Base-by-base conservation (phyloP, 352 stramenopile genomes). In the Plasmopara muralis region DNA sequence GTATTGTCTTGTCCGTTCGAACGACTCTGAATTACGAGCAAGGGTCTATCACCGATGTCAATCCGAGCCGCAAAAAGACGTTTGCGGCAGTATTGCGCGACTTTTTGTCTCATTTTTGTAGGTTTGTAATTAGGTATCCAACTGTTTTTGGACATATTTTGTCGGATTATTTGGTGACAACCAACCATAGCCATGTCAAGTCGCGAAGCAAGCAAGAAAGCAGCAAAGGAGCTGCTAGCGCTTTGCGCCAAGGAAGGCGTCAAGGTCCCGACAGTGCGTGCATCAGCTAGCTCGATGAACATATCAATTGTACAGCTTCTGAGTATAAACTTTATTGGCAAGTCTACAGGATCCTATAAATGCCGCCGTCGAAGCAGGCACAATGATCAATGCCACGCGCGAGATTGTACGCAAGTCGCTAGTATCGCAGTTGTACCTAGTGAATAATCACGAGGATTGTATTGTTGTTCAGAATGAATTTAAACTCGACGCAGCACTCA, bases 361-460 rank as follows among this genome's bases (percentile, higher is more conserved):
- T 69, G 83, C 83, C 5, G 83, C 84, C 52, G 73, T 93, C 12
- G 78, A 83, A 46, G 83, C 83, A 28, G 83, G 83, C 44, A 93
- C 83, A 12, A 89, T 91, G 77, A 66, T 93, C 13, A 93, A 90
- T 47, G 73, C 83, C 39, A 91, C 83, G n/a, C 77, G 75, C 43
- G 79, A 89, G 28, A 50, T 88, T 31, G 83, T 89, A 46, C 45
- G 72, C 20, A 25, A 46, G 12, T 2, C 20, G 14, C 37, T 47
- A 8, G n/a, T 3, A 37, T 29, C 33, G 8, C 49, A 55, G 3
- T 57, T 2, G 2, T 9, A 41, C 7, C 12, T 41, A 2, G 4
- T 14, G 12, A 41, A 2, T 16, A 15, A 41, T 16, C n/a, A 41
- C 4, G n/a, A 15, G 7, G 2, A 15, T 47, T 46, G 29, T 28